Percentiles rank a stretch among this genome's conserved stretches.
These are phyloP conservation scores for Neurospora tetrasperma DNA, from an alignment of 495 filamentous ascomycete genomes.

Conservation along the genomic window DNA sequence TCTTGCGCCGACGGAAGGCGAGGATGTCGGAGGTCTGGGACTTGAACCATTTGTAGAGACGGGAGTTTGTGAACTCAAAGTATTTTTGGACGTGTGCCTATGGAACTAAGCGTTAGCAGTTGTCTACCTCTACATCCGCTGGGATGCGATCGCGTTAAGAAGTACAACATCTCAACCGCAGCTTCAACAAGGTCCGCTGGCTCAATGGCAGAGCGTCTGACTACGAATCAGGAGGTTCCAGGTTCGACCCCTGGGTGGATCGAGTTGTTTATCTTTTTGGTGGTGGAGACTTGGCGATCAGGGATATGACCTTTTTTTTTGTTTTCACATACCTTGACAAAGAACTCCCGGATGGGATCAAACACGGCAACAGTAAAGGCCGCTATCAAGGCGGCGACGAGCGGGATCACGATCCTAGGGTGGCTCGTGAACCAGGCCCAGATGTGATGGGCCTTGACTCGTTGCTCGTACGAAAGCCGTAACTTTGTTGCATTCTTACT, in stretches of 20 bases:
- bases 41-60: slow-evolving; percentile 68
- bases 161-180: not conserved
- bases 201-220: not conserved
- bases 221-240: not conserved
- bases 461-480: slow-evolving; percentile 71
- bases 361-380: slow-evolving; percentile 85
- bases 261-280: not conserved
- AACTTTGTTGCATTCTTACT: slow-evolving; percentile 65
- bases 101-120: not conserved
- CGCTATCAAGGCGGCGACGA: slow-evolving; percentile 67
- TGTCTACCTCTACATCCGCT: too few relatives aligned
- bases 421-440: slow-evolving; percentile 86
- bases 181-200: not conserved
- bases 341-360: slow-evolving; percentile 86
- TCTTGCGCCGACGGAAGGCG: slow-evolving; percentile 32
- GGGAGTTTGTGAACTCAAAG: slow-evolving; percentile 61
- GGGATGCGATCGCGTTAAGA: not conserved
- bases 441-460: slow-evolving; percentile 62
- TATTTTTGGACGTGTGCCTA: slow-evolving; percentile 65
- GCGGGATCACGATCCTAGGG: slow-evolving; percentile 77
- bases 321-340: slow-evolving; percentile 50
- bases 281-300: not conserved
- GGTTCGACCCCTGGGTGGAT: not conserved
- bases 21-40: slow-evolving; percentile 66
- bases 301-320: not conserved